phyloP scores from a whole-genome alignment of 176 grass and related monocot genomes.

The Rhipidocladum racemiflorum region DNA sequence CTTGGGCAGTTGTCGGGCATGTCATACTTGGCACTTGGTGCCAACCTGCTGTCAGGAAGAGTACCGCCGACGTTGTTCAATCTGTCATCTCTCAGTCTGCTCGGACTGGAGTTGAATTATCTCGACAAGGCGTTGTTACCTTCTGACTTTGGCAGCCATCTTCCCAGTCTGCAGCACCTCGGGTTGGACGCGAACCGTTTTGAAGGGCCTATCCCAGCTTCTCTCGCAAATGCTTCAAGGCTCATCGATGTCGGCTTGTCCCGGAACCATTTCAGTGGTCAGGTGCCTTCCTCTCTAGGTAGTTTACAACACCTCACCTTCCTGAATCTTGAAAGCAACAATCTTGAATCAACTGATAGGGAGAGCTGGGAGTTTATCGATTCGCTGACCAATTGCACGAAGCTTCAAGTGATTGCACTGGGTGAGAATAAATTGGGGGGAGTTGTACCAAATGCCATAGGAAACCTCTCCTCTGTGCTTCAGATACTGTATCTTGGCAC shows the following conservation, averaged over 20 bases:
- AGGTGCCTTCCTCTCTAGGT: neutral
- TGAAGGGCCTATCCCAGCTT: constrained; percentile 21
- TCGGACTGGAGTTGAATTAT: neutral
- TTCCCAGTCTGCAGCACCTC: constrained; percentile 14
- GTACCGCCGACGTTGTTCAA: neutral
- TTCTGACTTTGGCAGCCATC: constrained; percentile 8
- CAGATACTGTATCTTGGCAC: constrained; percentile 18
- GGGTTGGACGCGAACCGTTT: constrained; percentile 14
- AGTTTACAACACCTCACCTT: neutral
- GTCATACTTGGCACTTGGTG: neutral
- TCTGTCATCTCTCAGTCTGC: neutral
- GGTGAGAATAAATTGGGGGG: neutral
- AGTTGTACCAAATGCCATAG: constrained; percentile 6
- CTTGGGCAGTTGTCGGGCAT: neutral
- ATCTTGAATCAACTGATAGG: constrained; percentile 15
- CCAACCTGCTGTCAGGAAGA: neutral
- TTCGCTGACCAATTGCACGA: constrained; percentile 19
- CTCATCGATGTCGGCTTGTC: neutral
- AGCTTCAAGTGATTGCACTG: constrained; percentile 4
- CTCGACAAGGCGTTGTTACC: neutral
- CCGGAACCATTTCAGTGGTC: constrained; percentile 16
- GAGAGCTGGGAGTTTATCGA: constrained; percentile 22
- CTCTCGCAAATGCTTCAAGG: constrained; percentile 18
- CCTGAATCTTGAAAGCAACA: constrained; percentile 3
- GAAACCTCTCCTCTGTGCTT: constrained; percentile 21